Percentiles rank a stretch among this genome's conserved stretches.
Evolutionary conservation across 371 early-diverging fungal species (phyloP).

Genomic region (Rhizopus delemar): DNA sequence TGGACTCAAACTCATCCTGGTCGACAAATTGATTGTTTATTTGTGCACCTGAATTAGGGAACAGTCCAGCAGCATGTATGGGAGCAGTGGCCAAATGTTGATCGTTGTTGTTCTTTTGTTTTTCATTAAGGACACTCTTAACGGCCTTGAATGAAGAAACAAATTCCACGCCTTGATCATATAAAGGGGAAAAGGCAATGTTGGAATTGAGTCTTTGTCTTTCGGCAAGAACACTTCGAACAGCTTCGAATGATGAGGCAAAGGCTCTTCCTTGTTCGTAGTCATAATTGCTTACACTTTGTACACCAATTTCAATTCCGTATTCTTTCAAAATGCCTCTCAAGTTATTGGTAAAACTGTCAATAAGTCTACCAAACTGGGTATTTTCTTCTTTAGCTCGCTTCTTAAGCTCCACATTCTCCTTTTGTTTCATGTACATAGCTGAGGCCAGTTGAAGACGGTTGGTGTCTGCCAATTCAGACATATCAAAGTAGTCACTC

Average conservation of each 20-base stretch:
- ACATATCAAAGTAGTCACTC: conserved; percentile 8
- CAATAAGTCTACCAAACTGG: neutral
- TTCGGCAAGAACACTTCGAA: neutral
- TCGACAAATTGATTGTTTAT: neutral
- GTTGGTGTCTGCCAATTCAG: conserved; percentile 21
- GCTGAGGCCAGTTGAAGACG: conserved; percentile 27
- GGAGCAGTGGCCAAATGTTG: neutral
- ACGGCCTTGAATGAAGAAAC: neutral
- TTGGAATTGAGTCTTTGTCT: neutral
- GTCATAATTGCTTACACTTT: neutral
- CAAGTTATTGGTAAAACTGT: neutral
- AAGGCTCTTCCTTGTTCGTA: neutral
- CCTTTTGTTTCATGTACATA: conserved; percentile 16
- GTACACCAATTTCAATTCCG: neutral
- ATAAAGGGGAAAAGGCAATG: neutral
- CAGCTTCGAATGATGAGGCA: neutral
- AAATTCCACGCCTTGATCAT: neutral
- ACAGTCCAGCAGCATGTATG: neutral
- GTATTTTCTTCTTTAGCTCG: neutral
- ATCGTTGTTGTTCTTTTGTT: neutral
- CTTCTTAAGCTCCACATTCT: neutral
- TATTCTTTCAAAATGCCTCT: conserved; percentile 1
- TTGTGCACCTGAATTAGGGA: neutral
- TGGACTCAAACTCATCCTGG: neutral
- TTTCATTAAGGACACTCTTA: neutral